These are phyloP conservation scores for Emergomyces pasteurianus DNA, from an alignment of 2,329 filamentous ascomycete species.

Conservation along the genomic window DNA sequence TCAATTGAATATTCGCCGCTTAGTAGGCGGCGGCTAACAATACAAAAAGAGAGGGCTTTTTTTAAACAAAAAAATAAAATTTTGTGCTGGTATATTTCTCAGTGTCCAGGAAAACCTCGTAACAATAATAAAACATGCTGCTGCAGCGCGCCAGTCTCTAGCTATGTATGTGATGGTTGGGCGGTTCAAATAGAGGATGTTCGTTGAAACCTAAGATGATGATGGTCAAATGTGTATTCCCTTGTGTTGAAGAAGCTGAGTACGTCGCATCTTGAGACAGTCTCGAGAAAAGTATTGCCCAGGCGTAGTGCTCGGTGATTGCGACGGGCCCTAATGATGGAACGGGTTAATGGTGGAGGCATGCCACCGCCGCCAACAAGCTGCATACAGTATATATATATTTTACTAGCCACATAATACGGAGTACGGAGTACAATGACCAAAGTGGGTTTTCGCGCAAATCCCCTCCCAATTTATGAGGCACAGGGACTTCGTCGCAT, in stretches of 20 bases:
- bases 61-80: no score
- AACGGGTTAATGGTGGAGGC: background rate
- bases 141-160: no score
- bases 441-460: no score
- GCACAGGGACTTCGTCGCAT: background rate
- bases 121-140: no score
- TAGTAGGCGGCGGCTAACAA: background rate
- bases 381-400: background rate
- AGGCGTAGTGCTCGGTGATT: background rate
- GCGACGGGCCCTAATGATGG: background rate
- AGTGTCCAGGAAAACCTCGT: no score
- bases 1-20: background rate
- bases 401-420: no score
- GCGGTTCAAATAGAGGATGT: background rate
- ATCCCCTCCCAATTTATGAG: background rate
- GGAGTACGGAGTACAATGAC: no score
- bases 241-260: background rate
- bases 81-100: no score
- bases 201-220: background rate
- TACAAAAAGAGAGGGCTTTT: no score
- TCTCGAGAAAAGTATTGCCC: no score
- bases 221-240: background rate
- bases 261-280: background rate
- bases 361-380: background rate
- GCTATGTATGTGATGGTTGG: background rate